Base-by-base conservation (phyloP, 2,329 filamentous ascomycete species). In the Hypoxylon sp. region DNA sequence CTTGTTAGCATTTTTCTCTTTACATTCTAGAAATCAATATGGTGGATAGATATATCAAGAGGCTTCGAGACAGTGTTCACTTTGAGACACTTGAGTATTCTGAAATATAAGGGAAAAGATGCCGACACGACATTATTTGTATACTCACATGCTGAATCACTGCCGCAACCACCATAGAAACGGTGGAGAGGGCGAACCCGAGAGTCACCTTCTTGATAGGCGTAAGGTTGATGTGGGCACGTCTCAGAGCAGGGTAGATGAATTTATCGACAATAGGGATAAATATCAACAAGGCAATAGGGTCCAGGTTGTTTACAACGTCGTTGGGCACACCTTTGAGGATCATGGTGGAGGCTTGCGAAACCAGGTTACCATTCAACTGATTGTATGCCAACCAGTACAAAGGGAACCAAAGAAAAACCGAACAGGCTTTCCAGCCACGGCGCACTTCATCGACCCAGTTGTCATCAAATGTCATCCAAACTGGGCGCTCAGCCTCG, bases 391-490 rank as follows among this genome's bases (percentile, higher is more conserved):
- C 80, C 57, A 84, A 78, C 80, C 84, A 87, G 78, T 85, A 87
- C 67, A 88, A 83, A 41, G 90, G 89, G 59, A 89, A 85, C 81
- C 89, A 92, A 65, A 88, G 77, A 77, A 91, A 94, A 32, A 92
- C 90, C 67, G 85, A 82, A 80, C 89, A 91, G 59, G 89, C 89
- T 70, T 85, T 82, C 59, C 91, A 80, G 64, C 90, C 91, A 77
- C 91, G 89, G 54, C 83, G 83, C 50, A 93, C 87, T 74, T 94
- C 90, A 73, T 93, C 91, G 32, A 94, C 91, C 91, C 91, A 94
- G 54, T 87, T 86, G 69, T 94, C 92, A 65, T 94, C 91, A 70
- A 93, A 93, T 0, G 88, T 91, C 89, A 94, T 93, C 90, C 90
- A 94, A 0, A 57, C 41, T 0, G 91, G 91, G 56, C 88, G 87